Evolutionary conservation across 257 asterid genomes (phyloP), one percentile per base, ranked within the genome.

Genomic region (Lycium barbarum): DNA sequence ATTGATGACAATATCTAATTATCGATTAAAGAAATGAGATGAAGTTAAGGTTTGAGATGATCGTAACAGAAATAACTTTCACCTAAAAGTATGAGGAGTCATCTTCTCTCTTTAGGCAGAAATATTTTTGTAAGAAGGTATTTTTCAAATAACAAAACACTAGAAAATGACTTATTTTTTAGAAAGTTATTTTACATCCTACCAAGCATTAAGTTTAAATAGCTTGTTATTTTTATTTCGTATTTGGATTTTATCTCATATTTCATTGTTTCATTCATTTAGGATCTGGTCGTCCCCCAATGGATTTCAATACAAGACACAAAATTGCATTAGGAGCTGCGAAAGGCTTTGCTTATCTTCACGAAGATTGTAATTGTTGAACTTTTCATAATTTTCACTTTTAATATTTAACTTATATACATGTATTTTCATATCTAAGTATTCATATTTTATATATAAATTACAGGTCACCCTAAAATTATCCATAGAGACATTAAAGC

Each of bases 401-500:
- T 10, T 47, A 36, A 14, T 11, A 12, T 18, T 62, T 45, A 38
- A 20, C 58, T 15, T 20, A 38, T 14, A 8, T 20, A 4, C 14
- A 0, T 8, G 6, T 62, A 18, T 4, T 12, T 8, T 57, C 43
- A 70, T 9, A 20, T 2, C 17, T 22, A 78, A 14, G 7, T 58
- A 33, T 11, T 35, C 3, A 33, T 7, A 15, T 58, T 9, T 5
- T 54, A 0, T 38, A 26, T 26, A 8, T 45, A 9, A 22, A 43
- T 15, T 89, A 79, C 88, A 95, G 99, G 99, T 62, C 98, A 95
- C 83, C 99, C 98, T 84, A 97, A 97, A 62, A 94, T 94, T 78
- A 95, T 95, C 83, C 99, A 95, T 47, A 89, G 99, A 84, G 99
- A 95, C 62, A 95, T 95, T 65, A 95, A 95, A 87, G 91, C 96